Percentiles rank a stretch among this genome's conserved stretches.
Conservation (phyloP, 768 basidiomycete species). For the Hypholoma sublateritium region DNA sequence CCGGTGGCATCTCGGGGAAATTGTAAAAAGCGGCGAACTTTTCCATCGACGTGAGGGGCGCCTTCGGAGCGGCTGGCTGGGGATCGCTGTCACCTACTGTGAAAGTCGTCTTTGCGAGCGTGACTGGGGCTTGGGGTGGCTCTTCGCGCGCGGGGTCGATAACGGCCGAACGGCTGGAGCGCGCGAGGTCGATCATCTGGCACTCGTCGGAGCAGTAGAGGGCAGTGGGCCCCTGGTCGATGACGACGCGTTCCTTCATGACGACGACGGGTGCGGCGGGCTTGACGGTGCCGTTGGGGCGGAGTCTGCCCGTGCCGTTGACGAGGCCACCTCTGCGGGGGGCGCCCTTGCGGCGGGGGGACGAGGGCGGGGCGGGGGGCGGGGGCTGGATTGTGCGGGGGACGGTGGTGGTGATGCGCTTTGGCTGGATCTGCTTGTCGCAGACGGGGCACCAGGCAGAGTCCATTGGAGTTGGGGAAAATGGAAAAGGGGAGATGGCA, state of each 20-base stretch:
- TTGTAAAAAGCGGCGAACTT: conserved; percentile 35
- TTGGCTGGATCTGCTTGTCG: conserved; percentile 78
- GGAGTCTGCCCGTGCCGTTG: conserved; percentile 64
- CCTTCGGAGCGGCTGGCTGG: background rate
- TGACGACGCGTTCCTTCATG: conserved; percentile 62
- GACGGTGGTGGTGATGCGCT: conserved; percentile 57
- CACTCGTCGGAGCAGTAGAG: conserved; percentile 86
- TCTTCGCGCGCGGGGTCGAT: too few relatives aligned
- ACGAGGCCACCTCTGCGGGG: conserved; percentile 48
- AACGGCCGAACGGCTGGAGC: conserved; percentile 32
- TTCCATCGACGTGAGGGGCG: background rate
- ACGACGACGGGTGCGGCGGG: conserved; percentile 25
- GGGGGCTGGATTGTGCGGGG: conserved; percentile 25
- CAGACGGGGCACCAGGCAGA: conserved; percentile 85
- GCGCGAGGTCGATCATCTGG: conserved; percentile 55
- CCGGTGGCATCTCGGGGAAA: conserved; percentile 45
- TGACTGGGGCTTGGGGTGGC: background rate
- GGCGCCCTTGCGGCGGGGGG: conserved; percentile 28
- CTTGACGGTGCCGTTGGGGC: conserved; percentile 58
- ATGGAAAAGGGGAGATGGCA: conserved; percentile 14
- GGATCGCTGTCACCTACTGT: conserved; percentile 30
- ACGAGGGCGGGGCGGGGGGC: conserved; percentile 44
- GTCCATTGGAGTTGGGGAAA: conserved; percentile 31
- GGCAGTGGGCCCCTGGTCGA: conserved; percentile 78
- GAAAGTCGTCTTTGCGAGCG: conserved; percentile 26